These are phyloP conservation scores for Teratosphaeria viscida DNA, from an alignment of 2,329 filamentous ascomycete species.

Conservation along the genomic window DNA sequence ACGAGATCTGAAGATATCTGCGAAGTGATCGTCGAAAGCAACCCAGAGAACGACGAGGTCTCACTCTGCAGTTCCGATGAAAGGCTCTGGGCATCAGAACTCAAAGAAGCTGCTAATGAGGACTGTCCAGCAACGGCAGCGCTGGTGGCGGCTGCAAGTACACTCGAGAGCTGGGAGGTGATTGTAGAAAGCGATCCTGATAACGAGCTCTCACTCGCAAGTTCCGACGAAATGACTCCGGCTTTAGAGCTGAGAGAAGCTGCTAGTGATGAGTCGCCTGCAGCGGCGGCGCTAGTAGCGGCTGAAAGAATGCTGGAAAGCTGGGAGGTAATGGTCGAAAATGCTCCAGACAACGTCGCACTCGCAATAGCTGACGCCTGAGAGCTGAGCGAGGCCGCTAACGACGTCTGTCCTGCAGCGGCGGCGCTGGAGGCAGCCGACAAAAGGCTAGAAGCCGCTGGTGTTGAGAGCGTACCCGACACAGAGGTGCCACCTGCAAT, in stretches of 20 bases:
- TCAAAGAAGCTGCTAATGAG: neutral
- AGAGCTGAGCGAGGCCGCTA: too few relatives aligned
- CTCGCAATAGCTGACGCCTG: too few relatives aligned
- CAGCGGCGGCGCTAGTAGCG: too few relatives aligned
- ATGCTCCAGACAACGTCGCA: too few relatives aligned
- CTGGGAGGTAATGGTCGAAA: too few relatives aligned
- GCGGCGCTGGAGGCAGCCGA: too few relatives aligned
- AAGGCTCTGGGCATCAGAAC: neutral
- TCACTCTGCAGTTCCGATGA: neutral
- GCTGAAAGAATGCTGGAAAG: too few relatives aligned
- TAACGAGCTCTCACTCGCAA: neutral
- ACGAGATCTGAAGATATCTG: neutral
- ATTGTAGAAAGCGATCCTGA: neutral
- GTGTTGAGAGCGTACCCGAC: too few relatives aligned
- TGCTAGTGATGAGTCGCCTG: neutral
- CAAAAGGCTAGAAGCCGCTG: too few relatives aligned
- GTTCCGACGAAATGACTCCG: neutral
- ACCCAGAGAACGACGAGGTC: neutral
- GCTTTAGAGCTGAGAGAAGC: neutral
- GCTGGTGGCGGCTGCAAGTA: neutral
- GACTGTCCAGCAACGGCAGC: neutral
- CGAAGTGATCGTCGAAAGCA: neutral
- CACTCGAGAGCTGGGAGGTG: neutral
- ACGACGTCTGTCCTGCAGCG: too few relatives aligned
- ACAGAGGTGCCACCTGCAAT: too few relatives aligned